Base-by-base conservation (phyloP, 352 stramenopile genomes). In the Phytopythium mirpurense region DNA sequence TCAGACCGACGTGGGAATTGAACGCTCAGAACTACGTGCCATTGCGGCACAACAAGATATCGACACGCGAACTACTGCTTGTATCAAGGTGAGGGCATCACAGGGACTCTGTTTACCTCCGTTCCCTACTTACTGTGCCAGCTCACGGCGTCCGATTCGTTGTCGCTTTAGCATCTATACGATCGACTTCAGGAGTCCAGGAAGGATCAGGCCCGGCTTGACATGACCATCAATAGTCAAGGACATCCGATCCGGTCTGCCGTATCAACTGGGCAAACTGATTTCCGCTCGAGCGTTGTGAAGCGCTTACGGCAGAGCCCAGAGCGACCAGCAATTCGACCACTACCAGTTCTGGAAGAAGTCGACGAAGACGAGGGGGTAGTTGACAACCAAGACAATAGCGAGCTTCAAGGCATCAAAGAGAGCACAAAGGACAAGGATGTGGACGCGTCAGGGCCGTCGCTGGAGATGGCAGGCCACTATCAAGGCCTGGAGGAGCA, bases 171-270 rank as follows among this genome's bases (percentile, higher is more conserved):
- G 70, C 54, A 60, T 40, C 46, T 79, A 10, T 67, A 73, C 37
- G 56, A 76, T 40, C 63, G 67, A 24, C 54, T 75, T 0, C 60
- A 73, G n/a, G 42, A 42, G 7, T n/a, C 37, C 36, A 47, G 45
- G 29, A 8, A 12, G 7, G 0, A 27, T 26, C 9, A 11, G 16
- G 32, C 6, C 5, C n/a, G 10, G 5, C n/a, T n/a, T n/a, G 26
- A 19, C 19, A 18, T 9, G 12, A 14, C 14, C 7, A 10, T 15
- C 1, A 21, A 9, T 10, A 32, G 21, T 14, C 27, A 16, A 52
- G n/a, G 3, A 36, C 32, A 2, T 15, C 12, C 6, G 6, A 14
- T 23, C 29, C 5, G 18, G 0, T 23, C 24, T 31, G 3, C 15
- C 18, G 23, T 2, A 6, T 12, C 15, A 21, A 40, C 10, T 21